Conservation (phyloP, 371 early-diverging fungal species). For the Mortierella sp. region DNA sequence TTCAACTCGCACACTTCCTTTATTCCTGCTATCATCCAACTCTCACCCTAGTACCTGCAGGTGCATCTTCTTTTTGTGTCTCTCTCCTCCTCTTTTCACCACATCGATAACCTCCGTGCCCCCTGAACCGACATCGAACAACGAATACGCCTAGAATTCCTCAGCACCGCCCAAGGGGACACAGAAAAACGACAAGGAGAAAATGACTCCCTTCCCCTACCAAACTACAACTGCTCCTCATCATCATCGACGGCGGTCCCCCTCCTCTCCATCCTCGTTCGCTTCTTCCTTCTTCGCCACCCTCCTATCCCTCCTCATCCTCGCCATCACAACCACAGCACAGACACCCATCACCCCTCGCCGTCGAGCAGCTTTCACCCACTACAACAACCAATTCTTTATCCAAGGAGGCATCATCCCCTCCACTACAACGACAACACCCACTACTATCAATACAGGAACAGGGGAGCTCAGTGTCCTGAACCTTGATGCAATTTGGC, state of each 20-base stretch:
- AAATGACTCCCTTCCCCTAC: not conserved
- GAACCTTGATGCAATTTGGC: constrained; percentile 33
- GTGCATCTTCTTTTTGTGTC: too few relatives aligned
- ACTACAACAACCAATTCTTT: constrained; percentile 23
- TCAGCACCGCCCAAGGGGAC: not conserved
- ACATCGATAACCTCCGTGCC: not conserved
- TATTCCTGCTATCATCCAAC: too few relatives aligned
- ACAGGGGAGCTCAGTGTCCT: constrained; percentile 18
- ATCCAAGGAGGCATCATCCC: constrained; percentile 41
- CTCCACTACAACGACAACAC: too few relatives aligned
- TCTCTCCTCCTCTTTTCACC: not conserved
- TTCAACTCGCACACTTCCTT: too few relatives aligned
- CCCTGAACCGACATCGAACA: not conserved
- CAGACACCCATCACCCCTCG: not conserved
- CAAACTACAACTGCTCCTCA: not conserved
- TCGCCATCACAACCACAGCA: not conserved
- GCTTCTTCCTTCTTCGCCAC: not conserved
- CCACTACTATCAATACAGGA: not conserved
- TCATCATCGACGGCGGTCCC: not conserved
- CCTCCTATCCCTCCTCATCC: constrained; percentile 6
- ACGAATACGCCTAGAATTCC: not conserved
- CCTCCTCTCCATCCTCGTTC: not conserved
- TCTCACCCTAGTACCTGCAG: too few relatives aligned
- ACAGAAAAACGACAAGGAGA: not conserved
- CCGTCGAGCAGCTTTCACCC: constrained; percentile 25